Evolutionary conservation across 2,329 filamentous ascomycete species (phyloP).

Genomic region (Setomelanomma holmii): DNA sequence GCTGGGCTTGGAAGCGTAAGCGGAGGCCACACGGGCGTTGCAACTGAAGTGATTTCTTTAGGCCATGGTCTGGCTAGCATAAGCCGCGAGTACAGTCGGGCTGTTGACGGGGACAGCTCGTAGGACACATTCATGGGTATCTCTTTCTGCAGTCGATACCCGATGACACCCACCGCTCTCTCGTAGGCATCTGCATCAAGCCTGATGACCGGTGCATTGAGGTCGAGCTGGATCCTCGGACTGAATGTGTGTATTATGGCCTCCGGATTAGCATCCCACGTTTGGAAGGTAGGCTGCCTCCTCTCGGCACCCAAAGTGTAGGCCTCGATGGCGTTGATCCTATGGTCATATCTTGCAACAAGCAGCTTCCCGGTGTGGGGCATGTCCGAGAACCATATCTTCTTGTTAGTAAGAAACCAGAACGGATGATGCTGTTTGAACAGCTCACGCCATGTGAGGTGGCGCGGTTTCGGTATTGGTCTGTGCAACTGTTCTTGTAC

Average conservation of each 20-base stretch:
- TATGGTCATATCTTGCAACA: conserved; percentile 76
- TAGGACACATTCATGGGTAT: conserved; percentile 55
- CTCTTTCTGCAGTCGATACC: conserved; percentile 58
- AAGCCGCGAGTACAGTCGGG: conserved; percentile 69
- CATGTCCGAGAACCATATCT: conserved; percentile 84
- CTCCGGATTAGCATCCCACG: conserved; percentile 70
- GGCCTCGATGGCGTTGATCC: conserved; percentile 78
- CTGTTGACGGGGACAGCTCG: conserved; percentile 22
- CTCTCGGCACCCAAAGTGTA: conserved; percentile 76
- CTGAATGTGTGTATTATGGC: conserved; percentile 77
- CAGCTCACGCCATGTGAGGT: conserved; percentile 73
- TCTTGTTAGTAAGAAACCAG: conserved; percentile 83
- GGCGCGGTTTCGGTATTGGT: conserved; percentile 53
- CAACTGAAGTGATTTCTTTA: conserved; percentile 48
- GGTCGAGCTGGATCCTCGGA: conserved; percentile 73
- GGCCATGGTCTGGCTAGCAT: conserved; percentile 66
- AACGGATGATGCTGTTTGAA: conserved; percentile 77
- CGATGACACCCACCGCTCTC: conserved; percentile 19
- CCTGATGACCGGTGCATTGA: conserved; percentile 71
- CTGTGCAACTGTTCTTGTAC: conserved; percentile 72
- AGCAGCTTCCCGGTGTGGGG: conserved; percentile 77
- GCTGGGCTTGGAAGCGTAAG: conserved; percentile 69
- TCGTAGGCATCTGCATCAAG: conserved; percentile 45
- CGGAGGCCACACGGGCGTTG: conserved; percentile 73
- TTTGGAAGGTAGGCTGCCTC: conserved; percentile 60